These are phyloP conservation scores for Torulaspora indica DNA, from an alignment of 805 yeast species.

Conservation along the genomic window DNA sequence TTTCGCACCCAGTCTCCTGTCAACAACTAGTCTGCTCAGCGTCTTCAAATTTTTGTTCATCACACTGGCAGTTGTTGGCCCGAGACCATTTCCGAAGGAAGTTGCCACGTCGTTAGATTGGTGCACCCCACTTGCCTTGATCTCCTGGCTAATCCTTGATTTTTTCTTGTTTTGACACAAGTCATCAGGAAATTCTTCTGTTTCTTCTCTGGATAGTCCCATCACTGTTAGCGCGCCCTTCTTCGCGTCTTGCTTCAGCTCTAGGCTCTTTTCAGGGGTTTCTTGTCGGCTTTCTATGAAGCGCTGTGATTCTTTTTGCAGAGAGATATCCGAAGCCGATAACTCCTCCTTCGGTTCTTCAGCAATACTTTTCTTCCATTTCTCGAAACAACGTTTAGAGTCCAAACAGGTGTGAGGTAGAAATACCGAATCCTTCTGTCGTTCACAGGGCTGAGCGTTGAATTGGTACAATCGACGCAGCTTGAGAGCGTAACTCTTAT, in stretches of 20 bases:
- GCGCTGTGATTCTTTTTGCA: not conserved
- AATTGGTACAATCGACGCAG: constrained; percentile 32
- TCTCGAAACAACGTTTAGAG: constrained; percentile 20
- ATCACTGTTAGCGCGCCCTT: constrained; percentile 62
- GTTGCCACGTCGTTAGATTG: constrained; percentile 37
- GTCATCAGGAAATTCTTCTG: constrained; percentile 34
- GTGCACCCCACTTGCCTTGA: constrained; percentile 37
- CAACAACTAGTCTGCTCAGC: constrained; percentile 32
- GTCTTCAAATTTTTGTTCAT: constrained; percentile 31
- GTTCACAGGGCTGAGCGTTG: constrained; percentile 25
- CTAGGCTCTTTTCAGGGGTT: not conserved
- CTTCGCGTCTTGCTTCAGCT: constrained; percentile 20
- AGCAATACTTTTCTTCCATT: constrained; percentile 14
- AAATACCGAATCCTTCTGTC: constrained; percentile 12
- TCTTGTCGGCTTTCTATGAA: constrained; percentile 2
- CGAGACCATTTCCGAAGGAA: constrained; percentile 34
- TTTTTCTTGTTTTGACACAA: constrained; percentile 24
- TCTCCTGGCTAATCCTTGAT: constrained; percentile 31
- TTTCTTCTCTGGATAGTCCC: constrained; percentile 36
- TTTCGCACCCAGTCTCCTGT: constrained; percentile 27
- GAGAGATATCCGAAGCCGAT: not conserved
- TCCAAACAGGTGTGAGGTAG: constrained; percentile 28
- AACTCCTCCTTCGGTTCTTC: constrained; percentile 6
- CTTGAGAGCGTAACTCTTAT: constrained; percentile 32
- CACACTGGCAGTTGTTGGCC: constrained; percentile 35